These are phyloP conservation scores for Apophysomyces trapeziformis DNA, from an alignment of 371 early-diverging fungal species.

Conservation along the genomic window DNA sequence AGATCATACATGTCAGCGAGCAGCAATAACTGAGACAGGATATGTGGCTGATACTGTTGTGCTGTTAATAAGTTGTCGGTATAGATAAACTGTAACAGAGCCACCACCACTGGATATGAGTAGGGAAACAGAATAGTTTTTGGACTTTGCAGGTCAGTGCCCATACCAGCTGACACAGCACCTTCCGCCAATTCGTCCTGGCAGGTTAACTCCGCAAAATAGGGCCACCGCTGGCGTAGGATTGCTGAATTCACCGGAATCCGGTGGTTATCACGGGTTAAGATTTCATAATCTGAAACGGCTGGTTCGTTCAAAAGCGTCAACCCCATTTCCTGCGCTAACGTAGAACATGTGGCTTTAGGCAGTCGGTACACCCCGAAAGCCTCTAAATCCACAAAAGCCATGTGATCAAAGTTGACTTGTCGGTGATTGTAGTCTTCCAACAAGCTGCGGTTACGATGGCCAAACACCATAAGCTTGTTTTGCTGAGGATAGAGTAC, in stretches of 20 bases:
- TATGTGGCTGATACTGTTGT: slow-evolving; percentile 54
- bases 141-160: slow-evolving; percentile 14
- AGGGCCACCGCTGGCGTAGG: slow-evolving; percentile 70
- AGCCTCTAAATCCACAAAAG: slow-evolving; percentile 63
- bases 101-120: slow-evolving; percentile 58
- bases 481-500: slow-evolving; percentile 60
- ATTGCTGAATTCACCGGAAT: slow-evolving; percentile 66
- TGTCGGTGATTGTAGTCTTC: slow-evolving; percentile 77
- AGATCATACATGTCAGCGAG: slow-evolving; percentile 62
- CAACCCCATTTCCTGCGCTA: slow-evolving; percentile 56
- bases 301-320: slow-evolving; percentile 58
- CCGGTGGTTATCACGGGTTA: slow-evolving; percentile 59
- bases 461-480: slow-evolving; percentile 69
- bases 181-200: slow-evolving; percentile 13
- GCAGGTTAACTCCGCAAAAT: slow-evolving; percentile 51
- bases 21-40: slow-evolving; percentile 60
- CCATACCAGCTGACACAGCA: slow-evolving; percentile 2
- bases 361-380: slow-evolving; percentile 58
- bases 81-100: slow-evolving; percentile 68
- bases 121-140: slow-evolving; percentile 53
- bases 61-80: slow-evolving; percentile 65
- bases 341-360: slow-evolving; percentile 37
- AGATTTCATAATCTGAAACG: slow-evolving; percentile 59
- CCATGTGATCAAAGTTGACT: slow-evolving; percentile 62
- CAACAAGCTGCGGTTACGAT: slow-evolving; percentile 63